Percentiles rank a stretch among this genome's conserved stretches.
Evolutionary conservation across 2,329 filamentous ascomycete genomes (phyloP).

Genomic region (Talaromyces sp.): DNA sequence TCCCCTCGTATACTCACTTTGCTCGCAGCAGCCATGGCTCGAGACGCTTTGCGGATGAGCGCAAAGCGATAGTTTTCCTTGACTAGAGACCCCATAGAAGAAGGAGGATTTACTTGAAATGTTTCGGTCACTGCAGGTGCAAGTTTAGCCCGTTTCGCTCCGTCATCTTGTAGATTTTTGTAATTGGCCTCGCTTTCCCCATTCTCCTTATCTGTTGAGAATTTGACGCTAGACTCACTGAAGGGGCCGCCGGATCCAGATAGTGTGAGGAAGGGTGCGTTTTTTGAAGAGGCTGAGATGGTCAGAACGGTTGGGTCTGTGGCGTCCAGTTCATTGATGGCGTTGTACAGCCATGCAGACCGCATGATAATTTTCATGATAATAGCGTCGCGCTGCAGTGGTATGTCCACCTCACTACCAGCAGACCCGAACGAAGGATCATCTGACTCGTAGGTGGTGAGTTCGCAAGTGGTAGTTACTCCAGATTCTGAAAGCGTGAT

Average conservation of each 20-base stretch:
- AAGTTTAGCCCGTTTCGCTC: slow-evolving; percentile 33
- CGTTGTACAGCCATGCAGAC: slow-evolving; percentile 51
- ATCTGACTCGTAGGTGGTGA: slow-evolving; percentile 82
- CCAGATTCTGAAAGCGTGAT: slow-evolving; percentile 82
- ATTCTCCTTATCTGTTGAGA: slow-evolving; percentile 48
- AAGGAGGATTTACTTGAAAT: slow-evolving; percentile 57
- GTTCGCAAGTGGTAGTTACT: slow-evolving; percentile 82
- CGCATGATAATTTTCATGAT: slow-evolving; percentile 93
- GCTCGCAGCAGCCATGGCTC: slow-evolving; percentile 88
- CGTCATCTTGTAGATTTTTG: slow-evolving; percentile 36
- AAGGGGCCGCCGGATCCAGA: slow-evolving; percentile 60
- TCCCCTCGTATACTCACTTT: slow-evolving; percentile 92
- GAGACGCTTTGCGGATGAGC: slow-evolving; percentile 76
- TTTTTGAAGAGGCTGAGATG: slow-evolving; percentile 59
- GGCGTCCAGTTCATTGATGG: slow-evolving; percentile 53
- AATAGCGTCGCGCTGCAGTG: slow-evolving; percentile 75
- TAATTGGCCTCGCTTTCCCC: slow-evolving; percentile 27
- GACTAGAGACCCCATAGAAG: slow-evolving; percentile 56
- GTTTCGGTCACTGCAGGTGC: slow-evolving; percentile 49
- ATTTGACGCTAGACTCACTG: slow-evolving; percentile 60
- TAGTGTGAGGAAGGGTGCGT: slow-evolving; percentile 70
- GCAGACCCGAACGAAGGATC: slow-evolving; percentile 55
- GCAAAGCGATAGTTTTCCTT: slow-evolving; percentile 83
- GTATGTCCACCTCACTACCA: slow-evolving; percentile 56
- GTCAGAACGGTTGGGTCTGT: slow-evolving; percentile 71